Conservation (phyloP, 345 rosid species). For the Brassica napus region DNA sequence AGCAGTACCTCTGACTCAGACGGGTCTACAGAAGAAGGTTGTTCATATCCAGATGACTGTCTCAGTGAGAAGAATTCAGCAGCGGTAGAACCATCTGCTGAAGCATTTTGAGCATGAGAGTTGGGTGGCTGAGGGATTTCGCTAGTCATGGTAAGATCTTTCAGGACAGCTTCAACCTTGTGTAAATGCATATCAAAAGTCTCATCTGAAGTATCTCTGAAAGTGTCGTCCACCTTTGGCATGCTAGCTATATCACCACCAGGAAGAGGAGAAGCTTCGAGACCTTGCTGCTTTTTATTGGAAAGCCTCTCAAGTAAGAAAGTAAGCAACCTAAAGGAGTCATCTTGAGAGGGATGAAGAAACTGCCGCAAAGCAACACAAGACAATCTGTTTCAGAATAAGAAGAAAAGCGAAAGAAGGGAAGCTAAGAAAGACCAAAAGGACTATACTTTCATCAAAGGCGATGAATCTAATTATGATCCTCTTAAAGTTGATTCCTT, state of each 20-base stretch:
- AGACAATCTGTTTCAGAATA: slow-evolving; percentile 59
- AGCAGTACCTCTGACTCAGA: slow-evolving; percentile 52
- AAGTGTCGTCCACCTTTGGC: slow-evolving; percentile 26
- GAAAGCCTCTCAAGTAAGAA: slow-evolving; percentile 74
- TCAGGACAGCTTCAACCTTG: slow-evolving; percentile 45
- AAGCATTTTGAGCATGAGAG: slow-evolving; percentile 19
- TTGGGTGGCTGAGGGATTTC: slow-evolving; percentile 37
- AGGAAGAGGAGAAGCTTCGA: slow-evolving; percentile 39
- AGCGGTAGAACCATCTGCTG: slow-evolving; percentile 18
- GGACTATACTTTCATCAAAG: too few species aligned
- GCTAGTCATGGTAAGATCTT: slow-evolving; percentile 48
- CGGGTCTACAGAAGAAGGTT: slow-evolving; percentile 24
- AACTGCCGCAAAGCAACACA: slow-evolving; percentile 79
- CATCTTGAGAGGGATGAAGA: slow-evolving; percentile 79
- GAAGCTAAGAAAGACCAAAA: too few species aligned
- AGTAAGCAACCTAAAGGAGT: slow-evolving; percentile 57
- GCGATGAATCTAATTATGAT: too few species aligned
- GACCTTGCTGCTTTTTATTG: slow-evolving; percentile 38
- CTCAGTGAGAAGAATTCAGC: slow-evolving; percentile 13
- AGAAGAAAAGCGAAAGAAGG: too few species aligned
- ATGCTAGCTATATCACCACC: slow-evolving; percentile 31
- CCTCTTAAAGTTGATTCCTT: too few species aligned
- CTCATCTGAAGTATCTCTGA: slow-evolving; percentile 25
- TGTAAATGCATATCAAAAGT: slow-evolving; percentile 47
- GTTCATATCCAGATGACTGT: slow-evolving; percentile 18